Evolutionary conservation across 1,284 basidiomycete genomes (phyloP).

Genomic region (Malassezia caprae): DNA sequence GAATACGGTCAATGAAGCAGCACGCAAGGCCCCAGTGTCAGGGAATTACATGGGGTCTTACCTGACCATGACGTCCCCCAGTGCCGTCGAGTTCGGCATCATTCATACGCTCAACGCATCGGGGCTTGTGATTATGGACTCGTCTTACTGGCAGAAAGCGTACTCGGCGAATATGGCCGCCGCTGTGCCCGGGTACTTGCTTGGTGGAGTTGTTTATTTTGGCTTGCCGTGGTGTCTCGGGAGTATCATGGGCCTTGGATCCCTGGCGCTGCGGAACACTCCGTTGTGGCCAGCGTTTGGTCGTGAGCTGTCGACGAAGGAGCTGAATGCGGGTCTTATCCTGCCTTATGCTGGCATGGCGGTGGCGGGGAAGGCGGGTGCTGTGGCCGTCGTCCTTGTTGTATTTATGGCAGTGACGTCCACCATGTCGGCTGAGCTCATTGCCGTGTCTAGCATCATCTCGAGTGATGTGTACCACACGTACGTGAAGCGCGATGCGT

Average conservation of each 20-base stretch:
- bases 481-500: constrained; percentile 27
- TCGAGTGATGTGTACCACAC: constrained; percentile 34
- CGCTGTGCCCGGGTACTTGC: constrained; percentile 35
- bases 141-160: constrained; percentile 37
- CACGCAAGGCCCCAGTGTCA: background rate
- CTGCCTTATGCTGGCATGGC: constrained; percentile 32
- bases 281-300: constrained; percentile 33
- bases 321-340: constrained; percentile 27
- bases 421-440: constrained; percentile 34
- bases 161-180: constrained; percentile 32
- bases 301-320: constrained; percentile 18
- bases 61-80: constrained; percentile 29
- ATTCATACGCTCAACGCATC: constrained; percentile 37
- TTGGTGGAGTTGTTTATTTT: constrained; percentile 39
- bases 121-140: constrained; percentile 37
- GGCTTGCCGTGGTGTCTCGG: constrained; percentile 36
- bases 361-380: constrained; percentile 32
- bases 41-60: constrained; percentile 4
- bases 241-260: constrained; percentile 30
- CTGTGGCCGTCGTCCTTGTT: constrained; percentile 34
- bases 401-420: constrained; percentile 17
- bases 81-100: constrained; percentile 30
- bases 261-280: constrained; percentile 22
- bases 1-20: constrained; percentile 23
- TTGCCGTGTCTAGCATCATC: constrained; percentile 34